Base-by-base conservation (phyloP, 2,329 filamentous ascomycete species). In the Aspergillus sp. region DNA sequence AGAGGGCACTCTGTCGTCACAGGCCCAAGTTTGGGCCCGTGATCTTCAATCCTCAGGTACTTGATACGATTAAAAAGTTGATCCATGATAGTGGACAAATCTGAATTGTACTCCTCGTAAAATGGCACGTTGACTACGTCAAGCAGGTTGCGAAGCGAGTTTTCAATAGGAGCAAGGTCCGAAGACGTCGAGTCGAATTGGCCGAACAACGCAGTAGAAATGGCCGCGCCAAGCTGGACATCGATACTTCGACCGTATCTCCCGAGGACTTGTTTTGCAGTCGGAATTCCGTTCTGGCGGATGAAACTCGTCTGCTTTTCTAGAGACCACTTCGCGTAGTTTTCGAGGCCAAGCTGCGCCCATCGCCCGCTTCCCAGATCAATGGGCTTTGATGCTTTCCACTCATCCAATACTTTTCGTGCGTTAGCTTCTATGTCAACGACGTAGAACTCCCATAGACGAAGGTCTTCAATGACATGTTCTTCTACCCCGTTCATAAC, bases 31-130 rank as follows among this genome's bases (percentile, higher is more conserved):
- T 90, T 93, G 3, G 95, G 95, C 0, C 95, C 95, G 70, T 98
- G 84, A 0, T 91, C 89, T 63, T 98, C 95, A n/a, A 99, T 77
- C 39, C 95, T 89, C 61, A 93, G 85, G 77, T 99, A 99, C 74
- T 96, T 97, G 78, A 93, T 90, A 60, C 96, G 88, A 71, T 97
- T 96, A 80, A 89, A 96, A 24, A 98, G 79, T 74, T 99, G 93
- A 61, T 97, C 88, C 55, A 96, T 82, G 63, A 96, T 95, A 62
- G 90, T 90, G 24, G 85, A 85, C 11, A 89, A 81, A 71, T 99
- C 95, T 18, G 78, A 79, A 70, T 99, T 92, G 72, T 96, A 99
- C 74, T 99, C 95, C 62, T 88, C 84, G 78, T 99, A 99, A 68
- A 93, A 90, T 2, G 89, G 85, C 34, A 97, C 80, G 68, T 99